phyloP scores from a whole-genome alignment of 2,329 filamentous ascomycete genomes.

The Magnaporthiopsis poae region DNA sequence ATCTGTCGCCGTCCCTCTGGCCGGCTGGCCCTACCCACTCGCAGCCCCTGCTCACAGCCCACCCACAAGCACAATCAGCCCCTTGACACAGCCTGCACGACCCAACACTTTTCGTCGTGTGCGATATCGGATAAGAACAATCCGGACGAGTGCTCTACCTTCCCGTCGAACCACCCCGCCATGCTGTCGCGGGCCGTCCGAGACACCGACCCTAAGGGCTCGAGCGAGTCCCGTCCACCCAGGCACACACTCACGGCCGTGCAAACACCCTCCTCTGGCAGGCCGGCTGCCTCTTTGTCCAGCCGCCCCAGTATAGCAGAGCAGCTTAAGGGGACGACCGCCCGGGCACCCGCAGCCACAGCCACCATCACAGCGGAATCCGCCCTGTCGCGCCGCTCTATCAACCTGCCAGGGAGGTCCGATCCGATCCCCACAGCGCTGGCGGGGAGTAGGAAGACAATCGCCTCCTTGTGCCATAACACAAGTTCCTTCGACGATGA shows the following conservation, averaged over 20 bases:
- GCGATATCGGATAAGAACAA: not conserved
- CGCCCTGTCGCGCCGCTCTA: conserved; percentile 14
- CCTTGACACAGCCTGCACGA: not conserved
- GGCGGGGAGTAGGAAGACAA: conserved; percentile 17
- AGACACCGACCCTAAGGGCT: conserved; percentile 1
- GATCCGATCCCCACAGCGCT: conserved; percentile 1
- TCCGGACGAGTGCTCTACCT: not conserved
- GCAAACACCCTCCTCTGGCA: conserved; percentile 49
- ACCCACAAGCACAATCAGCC: not conserved
- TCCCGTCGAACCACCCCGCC: not conserved
- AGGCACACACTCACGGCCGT: conserved; percentile 32
- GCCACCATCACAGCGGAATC: conserved; percentile 12
- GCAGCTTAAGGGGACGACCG: conserved; percentile 33
- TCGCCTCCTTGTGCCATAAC: conserved; percentile 34
- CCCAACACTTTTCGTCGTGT: not conserved
- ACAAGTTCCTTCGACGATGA: conserved; percentile 40
- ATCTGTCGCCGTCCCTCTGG: not conserved
- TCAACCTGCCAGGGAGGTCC: not conserved
- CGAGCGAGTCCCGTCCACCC: conserved; percentile 2
- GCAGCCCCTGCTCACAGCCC: not conserved
- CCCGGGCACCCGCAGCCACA: conserved; percentile 19
- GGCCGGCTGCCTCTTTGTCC: conserved; percentile 24
- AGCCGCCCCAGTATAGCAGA: conserved; percentile 37
- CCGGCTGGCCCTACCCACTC: not conserved
- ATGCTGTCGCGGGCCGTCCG: conserved; percentile 4